Percentiles rank a stretch among this genome's conserved stretches.
Evolutionary conservation across 2,329 filamentous ascomycete genomes (phyloP).

Genomic region (Hymenoscyphus infarciens): DNA sequence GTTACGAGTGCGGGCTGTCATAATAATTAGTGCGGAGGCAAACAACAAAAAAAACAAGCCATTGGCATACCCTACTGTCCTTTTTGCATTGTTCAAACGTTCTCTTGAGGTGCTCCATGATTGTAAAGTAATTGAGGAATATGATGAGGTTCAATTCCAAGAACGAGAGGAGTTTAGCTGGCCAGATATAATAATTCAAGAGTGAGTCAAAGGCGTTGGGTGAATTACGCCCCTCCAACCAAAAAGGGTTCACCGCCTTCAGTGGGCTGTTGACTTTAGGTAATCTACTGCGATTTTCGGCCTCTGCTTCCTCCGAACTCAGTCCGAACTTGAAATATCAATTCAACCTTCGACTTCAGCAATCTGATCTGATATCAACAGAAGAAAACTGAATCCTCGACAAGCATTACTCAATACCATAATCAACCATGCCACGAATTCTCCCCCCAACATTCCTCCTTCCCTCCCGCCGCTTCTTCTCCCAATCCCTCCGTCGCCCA

Average conservation of each 20-base stretch:
- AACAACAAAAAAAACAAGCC: background rate
- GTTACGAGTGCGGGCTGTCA: constrained; percentile 68
- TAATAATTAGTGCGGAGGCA: constrained; percentile 9
- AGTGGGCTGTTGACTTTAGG: constrained; percentile 9
- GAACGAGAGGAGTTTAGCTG: constrained; percentile 4
- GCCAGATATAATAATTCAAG: constrained; percentile 10
- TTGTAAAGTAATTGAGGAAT: constrained; percentile 15
- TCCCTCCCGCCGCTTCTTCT: constrained; percentile 31
- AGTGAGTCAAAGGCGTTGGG: constrained; percentile 23
- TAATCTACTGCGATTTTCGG: constrained; percentile 6
- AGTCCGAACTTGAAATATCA: background rate
- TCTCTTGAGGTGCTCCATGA: constrained; percentile 48
- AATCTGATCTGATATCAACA: background rate
- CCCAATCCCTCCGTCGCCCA: constrained; percentile 28
- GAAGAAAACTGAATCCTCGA: background rate
- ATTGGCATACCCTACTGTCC: constrained; percentile 41
- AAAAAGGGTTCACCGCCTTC: constrained; percentile 23
- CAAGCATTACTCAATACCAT: background rate
- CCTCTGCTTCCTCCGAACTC: background rate
- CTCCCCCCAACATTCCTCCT: constrained; percentile 28
- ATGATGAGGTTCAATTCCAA: constrained; percentile 21
- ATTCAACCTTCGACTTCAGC: background rate
- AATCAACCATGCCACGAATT: constrained; percentile 29
- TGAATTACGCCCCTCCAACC: constrained; percentile 20
- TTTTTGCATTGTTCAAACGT: constrained; percentile 55